Evolutionary conservation across 2,329 filamentous ascomycete species (phyloP), one percentile per base, ranked within the genome.

Genomic region (Talaromyces albobiverticillius): DNA sequence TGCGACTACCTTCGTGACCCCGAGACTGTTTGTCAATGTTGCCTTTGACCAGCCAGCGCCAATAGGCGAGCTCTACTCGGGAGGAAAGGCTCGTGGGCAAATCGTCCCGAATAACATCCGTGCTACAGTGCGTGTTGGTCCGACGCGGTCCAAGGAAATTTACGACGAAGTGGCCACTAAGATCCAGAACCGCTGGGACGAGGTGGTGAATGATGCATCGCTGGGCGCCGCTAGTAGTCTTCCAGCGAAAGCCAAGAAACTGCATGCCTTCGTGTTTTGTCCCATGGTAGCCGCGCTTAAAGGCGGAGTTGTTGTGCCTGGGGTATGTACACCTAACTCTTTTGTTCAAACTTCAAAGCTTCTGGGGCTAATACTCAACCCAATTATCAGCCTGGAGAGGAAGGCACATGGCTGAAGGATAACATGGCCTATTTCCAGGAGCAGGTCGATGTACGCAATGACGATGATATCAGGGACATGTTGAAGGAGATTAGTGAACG

Each of bases 11-110:
- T 62, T 61, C 48, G 41, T 58, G 10, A 61, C 59, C 2, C 60
- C 60, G 3, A 57, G 53, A 6, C 48, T 62, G 11, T 62, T 61
- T 51, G 60, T 62, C 46, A 59, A 62, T 26, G 53, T 61, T 32
- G 47, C 55, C 34, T 62, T 59, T 54, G 26, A 42, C 36, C 50
- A 56, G 23, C 38, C 52, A 11, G 46, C 49, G 13, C 31, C 47
- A 13, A 13, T 31, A 31, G 31, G 46, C 11, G 45, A 60, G 43
- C 56, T 53, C 54, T 55, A 58, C 10, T 51, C 55, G 26, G 57
- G 52, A 52, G 42, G 51, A 60, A 51, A 59, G 55, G 22, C 50
- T 51, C 22, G 25, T 51, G 14, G 56, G 54, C 31, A 51, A 48
- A 43, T 43, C 57, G 41, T 51, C 47, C 29, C 54, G 18, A 56